phyloP scores from a whole-genome alignment of 495 filamentous ascomycete genomes.

The Staphylotrichum longicolle region DNA sequence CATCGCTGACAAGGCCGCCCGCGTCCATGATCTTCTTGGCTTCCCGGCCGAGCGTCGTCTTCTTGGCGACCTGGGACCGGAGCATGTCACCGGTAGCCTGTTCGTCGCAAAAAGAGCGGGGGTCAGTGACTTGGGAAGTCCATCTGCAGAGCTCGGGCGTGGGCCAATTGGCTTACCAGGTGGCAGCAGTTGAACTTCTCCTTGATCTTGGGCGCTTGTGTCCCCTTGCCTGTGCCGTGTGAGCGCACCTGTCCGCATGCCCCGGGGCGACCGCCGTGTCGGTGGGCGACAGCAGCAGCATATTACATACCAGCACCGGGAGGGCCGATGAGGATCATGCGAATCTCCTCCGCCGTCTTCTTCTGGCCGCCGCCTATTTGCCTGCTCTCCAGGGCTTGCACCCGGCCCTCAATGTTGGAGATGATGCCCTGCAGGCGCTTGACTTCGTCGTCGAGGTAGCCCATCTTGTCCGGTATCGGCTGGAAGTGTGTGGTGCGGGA shows the following conservation, averaged over 20 bases:
- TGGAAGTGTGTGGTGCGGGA: slow-evolving; percentile 23
- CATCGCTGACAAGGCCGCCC: slow-evolving; percentile 94
- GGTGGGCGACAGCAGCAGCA: background rate
- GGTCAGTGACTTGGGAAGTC: slow-evolving; percentile 11
- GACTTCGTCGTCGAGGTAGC: slow-evolving; percentile 77
- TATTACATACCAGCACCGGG: slow-evolving; percentile 82
- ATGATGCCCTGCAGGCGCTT: slow-evolving; percentile 74
- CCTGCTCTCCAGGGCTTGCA: slow-evolving; percentile 70
- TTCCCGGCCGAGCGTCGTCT: slow-evolving; percentile 89
- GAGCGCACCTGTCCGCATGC: slow-evolving; percentile 14
- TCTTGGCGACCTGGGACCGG: slow-evolving; percentile 96
- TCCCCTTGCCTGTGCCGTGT: slow-evolving; percentile 82
- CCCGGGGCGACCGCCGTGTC: background rate
- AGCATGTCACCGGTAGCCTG: slow-evolving; percentile 99
- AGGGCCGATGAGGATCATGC: slow-evolving; percentile 97
- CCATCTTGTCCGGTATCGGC: slow-evolving; percentile 59
- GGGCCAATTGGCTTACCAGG: slow-evolving; percentile 62
- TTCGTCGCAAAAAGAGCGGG: slow-evolving; percentile 7
- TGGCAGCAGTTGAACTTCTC: slow-evolving; percentile 96
- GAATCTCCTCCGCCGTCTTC: slow-evolving; percentile 62
- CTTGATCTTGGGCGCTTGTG: slow-evolving; percentile 95
- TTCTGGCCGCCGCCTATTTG: slow-evolving; percentile 44
- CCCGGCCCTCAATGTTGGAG: slow-evolving; percentile 76
- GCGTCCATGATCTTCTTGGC: slow-evolving; percentile 99
- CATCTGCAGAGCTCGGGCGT: slow-evolving; percentile 1